These are phyloP conservation scores for Cicer pinnatifidum DNA, from an alignment of 306 rosid genomes.

Conservation along the genomic window DNA sequence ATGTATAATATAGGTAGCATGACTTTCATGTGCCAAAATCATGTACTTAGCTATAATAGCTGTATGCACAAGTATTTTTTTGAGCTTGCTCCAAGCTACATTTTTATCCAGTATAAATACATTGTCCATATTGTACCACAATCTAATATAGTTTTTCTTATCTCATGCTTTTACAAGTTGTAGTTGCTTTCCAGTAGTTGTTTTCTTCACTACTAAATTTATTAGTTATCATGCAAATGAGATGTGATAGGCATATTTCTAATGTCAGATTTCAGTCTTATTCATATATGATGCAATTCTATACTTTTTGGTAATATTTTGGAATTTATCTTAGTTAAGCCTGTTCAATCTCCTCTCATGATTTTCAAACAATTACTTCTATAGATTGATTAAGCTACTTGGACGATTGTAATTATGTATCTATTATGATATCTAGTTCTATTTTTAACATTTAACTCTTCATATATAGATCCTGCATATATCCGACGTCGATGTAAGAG, in stretches of 20 bases:
- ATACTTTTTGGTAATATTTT: neutral
- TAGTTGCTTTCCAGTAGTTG: neutral
- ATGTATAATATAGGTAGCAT: neutral
- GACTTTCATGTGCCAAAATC: neutral
- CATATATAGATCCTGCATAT: conserved; percentile 79
- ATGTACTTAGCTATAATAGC: conserved; percentile 2
- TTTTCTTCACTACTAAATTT: neutral
- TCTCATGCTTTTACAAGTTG: conserved; percentile 18
- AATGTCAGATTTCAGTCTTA: conserved; percentile 12
- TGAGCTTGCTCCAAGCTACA: neutral
- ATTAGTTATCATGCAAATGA: conserved; percentile 19
- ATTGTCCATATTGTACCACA: neutral
- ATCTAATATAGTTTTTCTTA: neutral
- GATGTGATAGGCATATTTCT: neutral
- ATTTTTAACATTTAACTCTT: conserved; percentile 40
- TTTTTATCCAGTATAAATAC: neutral
- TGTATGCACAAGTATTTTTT: neutral
- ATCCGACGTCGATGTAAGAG: conserved; percentile 77
- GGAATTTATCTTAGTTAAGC: conserved; percentile 25
- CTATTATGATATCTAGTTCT: neutral
- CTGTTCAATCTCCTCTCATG: neutral
- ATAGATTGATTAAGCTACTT: conserved; percentile 34
- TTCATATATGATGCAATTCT: conserved; percentile 33
- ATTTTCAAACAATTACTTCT: neutral
- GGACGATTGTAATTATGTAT: neutral